Percentiles rank a stretch among this genome's conserved stretches.
Conservation (phyloP, 2,329 filamentous ascomycete genomes). For the Rugonectria rugulosa region DNA sequence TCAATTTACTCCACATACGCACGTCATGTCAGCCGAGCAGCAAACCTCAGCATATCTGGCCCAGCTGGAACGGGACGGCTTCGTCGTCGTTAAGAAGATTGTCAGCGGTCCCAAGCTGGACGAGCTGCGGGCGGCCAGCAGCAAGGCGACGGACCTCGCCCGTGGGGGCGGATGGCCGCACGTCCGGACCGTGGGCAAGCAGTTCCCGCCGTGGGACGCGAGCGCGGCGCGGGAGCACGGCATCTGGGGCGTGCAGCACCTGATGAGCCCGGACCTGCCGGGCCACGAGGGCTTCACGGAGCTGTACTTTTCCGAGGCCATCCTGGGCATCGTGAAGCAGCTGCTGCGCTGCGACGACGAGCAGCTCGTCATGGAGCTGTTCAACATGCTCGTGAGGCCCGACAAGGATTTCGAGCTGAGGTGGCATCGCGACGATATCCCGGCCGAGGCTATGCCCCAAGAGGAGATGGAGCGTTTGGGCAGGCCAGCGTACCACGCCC, state of each 20-base stretch:
- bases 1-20: not conserved
- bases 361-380: constrained; percentile 83
- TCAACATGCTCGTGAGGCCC: constrained; percentile 84
- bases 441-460: constrained; percentile 67
- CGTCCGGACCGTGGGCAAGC: constrained; percentile 85
- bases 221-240: constrained; percentile 62
- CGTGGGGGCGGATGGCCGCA: constrained; percentile 79
- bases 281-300: constrained; percentile 67
- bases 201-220: constrained; percentile 87
- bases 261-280: constrained; percentile 77
- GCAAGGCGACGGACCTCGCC: constrained; percentile 65
- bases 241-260: constrained; percentile 90
- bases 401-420: constrained; percentile 74
- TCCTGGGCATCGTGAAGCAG: constrained; percentile 70
- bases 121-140: constrained; percentile 66
- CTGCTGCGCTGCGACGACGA: constrained; percentile 66
- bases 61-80: constrained; percentile 74
- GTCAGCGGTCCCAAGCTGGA: constrained; percentile 64
- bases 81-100: constrained; percentile 73
- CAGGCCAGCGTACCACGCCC: constrained; percentile 74
- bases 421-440: constrained; percentile 89
- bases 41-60: constrained; percentile 42
- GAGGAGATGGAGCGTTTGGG: constrained; percentile 71
- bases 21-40: constrained; percentile 24
- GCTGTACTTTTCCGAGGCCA: constrained; percentile 74